Conservation (phyloP, 768 basidiomycete genomes). For the Phylloporus sp. region DNA sequence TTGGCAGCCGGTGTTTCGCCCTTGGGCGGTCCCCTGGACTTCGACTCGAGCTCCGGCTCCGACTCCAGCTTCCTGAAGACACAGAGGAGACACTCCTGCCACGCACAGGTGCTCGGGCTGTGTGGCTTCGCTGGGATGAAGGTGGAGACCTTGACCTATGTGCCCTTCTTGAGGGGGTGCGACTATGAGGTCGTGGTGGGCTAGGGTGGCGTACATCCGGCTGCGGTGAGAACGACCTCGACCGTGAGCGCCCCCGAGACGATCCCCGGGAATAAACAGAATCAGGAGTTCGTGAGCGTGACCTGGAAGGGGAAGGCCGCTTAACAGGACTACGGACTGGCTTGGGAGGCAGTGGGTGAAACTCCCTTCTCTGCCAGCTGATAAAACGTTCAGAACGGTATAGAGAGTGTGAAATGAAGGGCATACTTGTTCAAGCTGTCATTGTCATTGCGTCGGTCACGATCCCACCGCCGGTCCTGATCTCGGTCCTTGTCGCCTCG, state of each 20-base stretch:
- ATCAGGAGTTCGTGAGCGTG: constrained; percentile 55
- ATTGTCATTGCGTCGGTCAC: constrained; percentile 53
- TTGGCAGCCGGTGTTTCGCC: constrained; percentile 62
- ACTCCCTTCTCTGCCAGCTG: constrained; percentile 69
- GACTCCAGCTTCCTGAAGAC: constrained; percentile 54
- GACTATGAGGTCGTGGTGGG: constrained; percentile 43
- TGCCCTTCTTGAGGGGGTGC: constrained; percentile 46
- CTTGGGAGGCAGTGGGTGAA: constrained; percentile 39
- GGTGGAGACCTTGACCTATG: constrained; percentile 37
- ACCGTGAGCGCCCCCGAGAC: constrained; percentile 61
- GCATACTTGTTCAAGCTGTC: constrained; percentile 73
- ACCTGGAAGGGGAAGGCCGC: constrained; percentile 41
- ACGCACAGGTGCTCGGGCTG: constrained; percentile 30
- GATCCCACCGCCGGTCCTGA: constrained; percentile 30
- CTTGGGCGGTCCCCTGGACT: constrained; percentile 53
- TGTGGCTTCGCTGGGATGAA: constrained; percentile 40
- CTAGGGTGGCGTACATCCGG: constrained; percentile 54
- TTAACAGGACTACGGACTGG: constrained; percentile 34
- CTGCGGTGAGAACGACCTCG: constrained; percentile 56
- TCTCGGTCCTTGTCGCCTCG: constrained; percentile 27
- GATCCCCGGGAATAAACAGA: constrained; percentile 65
- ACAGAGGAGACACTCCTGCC: constrained; percentile 50
- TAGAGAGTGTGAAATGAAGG: constrained; percentile 5
- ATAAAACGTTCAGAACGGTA: constrained; percentile 5
- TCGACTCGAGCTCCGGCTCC: constrained; percentile 48